Conservation (phyloP, 176 grass and related monocot genomes). For the Echinochloa phyllopogon region DNA sequence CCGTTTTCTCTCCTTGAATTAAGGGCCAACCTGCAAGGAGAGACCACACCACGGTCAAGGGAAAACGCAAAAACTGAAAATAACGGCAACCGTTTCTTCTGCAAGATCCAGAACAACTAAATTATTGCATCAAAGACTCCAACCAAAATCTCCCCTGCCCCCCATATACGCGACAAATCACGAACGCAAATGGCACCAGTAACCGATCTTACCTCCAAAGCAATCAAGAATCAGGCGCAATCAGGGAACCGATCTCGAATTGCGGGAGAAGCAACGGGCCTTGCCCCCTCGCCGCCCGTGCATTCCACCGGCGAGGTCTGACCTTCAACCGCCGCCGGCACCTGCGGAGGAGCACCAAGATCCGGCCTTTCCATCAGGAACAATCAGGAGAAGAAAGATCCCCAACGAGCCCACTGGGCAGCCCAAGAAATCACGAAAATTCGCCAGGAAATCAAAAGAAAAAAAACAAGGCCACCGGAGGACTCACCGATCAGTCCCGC, state of each 20-base stretch:
- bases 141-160: conserved; percentile 29
- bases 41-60: neutral
- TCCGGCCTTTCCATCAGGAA: conserved; percentile 1
- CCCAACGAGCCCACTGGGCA: neutral
- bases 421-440: neutral
- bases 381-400: conserved; percentile 17
- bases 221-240: conserved; percentile 13
- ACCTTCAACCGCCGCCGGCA: neutral
- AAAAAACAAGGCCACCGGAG: neutral
- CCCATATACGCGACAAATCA: conserved; percentile 19
- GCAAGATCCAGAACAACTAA: conserved; percentile 3
- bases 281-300: neutral
- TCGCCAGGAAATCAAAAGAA: neutral
- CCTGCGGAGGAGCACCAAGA: conserved; percentile 6
- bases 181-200: neutral
- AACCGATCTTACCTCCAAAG: conserved; percentile 4
- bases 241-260: conserved; percentile 19
- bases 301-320: conserved; percentile 22
- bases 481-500: conserved; percentile 14
- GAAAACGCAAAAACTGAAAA: neutral
- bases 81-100: neutral
- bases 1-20: conserved; percentile 1
- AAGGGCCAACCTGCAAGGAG: conserved; percentile 35
- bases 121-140: conserved; percentile 20
- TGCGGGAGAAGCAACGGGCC: neutral